Base-by-base conservation (phyloP, 768 basidiomycete species). In the Lactarius hengduanensis region DNA sequence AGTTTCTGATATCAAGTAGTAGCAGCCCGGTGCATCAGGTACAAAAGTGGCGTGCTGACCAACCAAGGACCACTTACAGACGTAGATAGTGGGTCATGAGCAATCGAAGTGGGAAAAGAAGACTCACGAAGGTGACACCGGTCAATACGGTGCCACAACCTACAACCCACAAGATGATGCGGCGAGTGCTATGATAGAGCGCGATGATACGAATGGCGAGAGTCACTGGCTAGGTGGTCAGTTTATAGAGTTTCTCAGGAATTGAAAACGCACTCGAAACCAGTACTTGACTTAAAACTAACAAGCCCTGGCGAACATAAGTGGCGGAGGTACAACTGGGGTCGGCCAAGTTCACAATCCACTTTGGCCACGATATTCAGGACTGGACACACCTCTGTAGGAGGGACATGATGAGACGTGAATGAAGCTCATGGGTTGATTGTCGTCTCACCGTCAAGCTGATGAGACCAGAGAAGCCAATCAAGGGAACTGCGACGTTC, bases 191-290 rank as follows among this genome's bases (percentile, higher is more conserved):
- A 13, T 76, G 74, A 63, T 84, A 86, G 16, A 86, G 72, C 5
- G 85, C 84, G 64, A 80, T 81, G 59, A 81, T 81, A 47, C 85
- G 81, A 50, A 83, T 72, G 15, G 78, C 78, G 34, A 84, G 76
- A 36, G 81, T 77, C 64, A 77, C 81, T 83, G 40, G 18, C 58
- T 40, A 47, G 61, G 18, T 28, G 53, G 40, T 58, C 5, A 55
- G 60, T 40, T 18, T 15, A 36, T 36, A 15, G 34, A 3, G 22
- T 8, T 10, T 34, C 40, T 28, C 30, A 16, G 11, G 32, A 9
- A 8, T 28, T 41, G 55, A 20, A 26, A 26, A 73, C 84, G 64
- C 65, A 85, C 84, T 62, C 69, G 79, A 77, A 16, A 86, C 79
- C 1, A 81, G 68, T 9, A 83, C 75, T 71, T 84, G 82, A 55